Conservation (phyloP, 2,329 filamentous ascomycete genomes). For the Phyllachora maydis region DNA sequence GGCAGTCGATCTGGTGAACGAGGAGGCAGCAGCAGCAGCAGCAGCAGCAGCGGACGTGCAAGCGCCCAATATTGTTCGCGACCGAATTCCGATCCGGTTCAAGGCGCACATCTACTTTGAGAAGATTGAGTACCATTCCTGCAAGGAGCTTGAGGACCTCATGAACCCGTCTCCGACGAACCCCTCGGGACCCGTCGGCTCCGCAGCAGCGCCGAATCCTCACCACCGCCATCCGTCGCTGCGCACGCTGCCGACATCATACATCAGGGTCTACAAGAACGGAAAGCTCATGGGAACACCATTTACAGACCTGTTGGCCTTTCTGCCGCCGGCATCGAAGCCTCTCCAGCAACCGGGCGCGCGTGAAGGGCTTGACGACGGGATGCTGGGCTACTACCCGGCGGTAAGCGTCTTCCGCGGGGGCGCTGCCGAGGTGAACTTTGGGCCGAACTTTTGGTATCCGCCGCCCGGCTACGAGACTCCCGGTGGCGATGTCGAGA, state of each 20-base stretch:
- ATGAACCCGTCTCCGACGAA: conserved; percentile 45
- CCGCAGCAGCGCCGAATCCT: conserved; percentile 41
- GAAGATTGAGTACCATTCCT: conserved; percentile 70
- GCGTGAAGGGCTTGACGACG: conserved; percentile 77
- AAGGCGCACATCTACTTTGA: conserved; percentile 91
- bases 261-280: conserved; percentile 85
- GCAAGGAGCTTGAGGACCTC: conserved; percentile 72
- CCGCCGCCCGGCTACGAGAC: conserved; percentile 44
- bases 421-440: conserved; percentile 81
- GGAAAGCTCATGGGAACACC: conserved; percentile 69
- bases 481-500: conserved; percentile 23
- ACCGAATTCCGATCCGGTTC: conserved; percentile 85
- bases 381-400: conserved; percentile 88
- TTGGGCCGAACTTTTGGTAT: conserved; percentile 84
- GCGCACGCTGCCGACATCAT: conserved; percentile 68
- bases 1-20: conserved; percentile 48
- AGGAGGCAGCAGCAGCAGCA: conserved; percentile 28
- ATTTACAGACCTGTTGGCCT: conserved; percentile 73
- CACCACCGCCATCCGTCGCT: conserved; percentile 57
- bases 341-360: conserved; percentile 53
- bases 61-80: conserved; percentile 68
- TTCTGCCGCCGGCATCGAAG: conserved; percentile 74
- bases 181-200: conserved; percentile 17
- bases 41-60: conserved; percentile 34
- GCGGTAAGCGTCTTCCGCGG: conserved; percentile 83